phyloP scores from a whole-genome alignment of 2,329 filamentous ascomycete species.

The Ascochyta pisi region DNA sequence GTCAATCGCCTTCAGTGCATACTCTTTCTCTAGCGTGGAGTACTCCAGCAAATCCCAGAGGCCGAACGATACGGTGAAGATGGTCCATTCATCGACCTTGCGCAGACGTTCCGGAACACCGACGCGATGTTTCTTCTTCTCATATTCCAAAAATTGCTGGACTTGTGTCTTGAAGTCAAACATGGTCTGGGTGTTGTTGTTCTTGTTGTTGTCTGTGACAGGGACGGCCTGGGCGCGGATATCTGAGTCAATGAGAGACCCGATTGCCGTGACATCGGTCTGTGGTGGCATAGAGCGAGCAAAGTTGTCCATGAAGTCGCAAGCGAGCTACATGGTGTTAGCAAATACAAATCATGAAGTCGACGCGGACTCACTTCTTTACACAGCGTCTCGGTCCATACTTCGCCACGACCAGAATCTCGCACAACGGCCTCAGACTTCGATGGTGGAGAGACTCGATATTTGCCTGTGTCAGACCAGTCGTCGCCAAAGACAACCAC shows the following conservation, averaged over 20 bases:
- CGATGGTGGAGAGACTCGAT: slow-evolving; percentile 42
- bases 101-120: slow-evolving; percentile 28
- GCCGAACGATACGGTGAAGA: slow-evolving; percentile 49
- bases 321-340: slow-evolving; percentile 43
- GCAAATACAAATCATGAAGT: slow-evolving; percentile 9
- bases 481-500: slow-evolving; percentile 50
- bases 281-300: slow-evolving; percentile 41
- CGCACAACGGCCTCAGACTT: slow-evolving; percentile 29
- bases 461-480: slow-evolving; percentile 48
- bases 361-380: slow-evolving; percentile 35
- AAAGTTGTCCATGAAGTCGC: slow-evolving; percentile 48
- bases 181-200: slow-evolving; percentile 26
- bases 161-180: slow-evolving; percentile 49
- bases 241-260: slow-evolving; percentile 43
- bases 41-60: slow-evolving; percentile 48
- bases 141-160: slow-evolving; percentile 44
- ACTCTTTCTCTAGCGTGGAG: slow-evolving; percentile 34
- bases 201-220: slow-evolving; percentile 24
- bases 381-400: slow-evolving; percentile 49
- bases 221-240: slow-evolving; percentile 36
- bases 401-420: slow-evolving; percentile 38
- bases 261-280: slow-evolving; percentile 24
- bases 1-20: slow-evolving; percentile 40
- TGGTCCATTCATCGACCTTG: slow-evolving; percentile 36
- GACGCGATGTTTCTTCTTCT: slow-evolving; percentile 26